Conservation (phyloP, 768 basidiomycete genomes). For the Suillus tomentosus region DNA sequence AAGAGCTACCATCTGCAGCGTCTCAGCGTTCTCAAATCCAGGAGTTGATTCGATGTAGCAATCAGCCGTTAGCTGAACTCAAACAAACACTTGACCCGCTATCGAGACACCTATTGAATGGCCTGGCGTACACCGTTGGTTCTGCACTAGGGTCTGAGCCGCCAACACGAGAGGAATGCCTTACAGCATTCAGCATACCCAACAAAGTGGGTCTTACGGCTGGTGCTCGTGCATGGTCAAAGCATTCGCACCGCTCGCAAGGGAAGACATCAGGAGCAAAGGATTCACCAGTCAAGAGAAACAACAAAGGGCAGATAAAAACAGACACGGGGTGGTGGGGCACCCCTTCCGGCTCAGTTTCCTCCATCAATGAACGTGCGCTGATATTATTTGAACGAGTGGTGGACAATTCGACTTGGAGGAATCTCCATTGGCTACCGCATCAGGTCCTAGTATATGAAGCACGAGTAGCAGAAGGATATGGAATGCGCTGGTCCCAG, state of each 20-base stretch:
- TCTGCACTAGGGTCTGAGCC: conserved; percentile 57
- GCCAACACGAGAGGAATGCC: conserved; percentile 50
- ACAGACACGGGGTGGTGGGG: conserved; percentile 58
- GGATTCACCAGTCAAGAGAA: conserved; percentile 8
- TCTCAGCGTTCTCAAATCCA: conserved; percentile 39
- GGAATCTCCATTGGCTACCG: conserved; percentile 67
- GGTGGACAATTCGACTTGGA: conserved; percentile 55
- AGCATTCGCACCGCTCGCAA: conserved; percentile 59
- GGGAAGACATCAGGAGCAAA: conserved; percentile 4
- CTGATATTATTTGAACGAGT: conserved; percentile 54
- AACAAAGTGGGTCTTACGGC: conserved; percentile 56
- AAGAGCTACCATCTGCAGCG: conserved; percentile 43
- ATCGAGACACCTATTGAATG: conserved; percentile 46
- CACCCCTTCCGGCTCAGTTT: conserved; percentile 52
- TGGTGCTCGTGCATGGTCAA: conserved; percentile 68
- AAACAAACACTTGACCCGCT: conserved; percentile 33
- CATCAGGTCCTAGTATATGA: conserved; percentile 66
- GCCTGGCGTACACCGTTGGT: conserved; percentile 60
- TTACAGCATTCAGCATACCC: conserved; percentile 48
- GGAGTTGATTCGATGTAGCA: conserved; percentile 15
- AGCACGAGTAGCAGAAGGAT: conserved; percentile 57
- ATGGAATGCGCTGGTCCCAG: conserved; percentile 70
- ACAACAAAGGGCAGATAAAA: conserved; percentile 21
- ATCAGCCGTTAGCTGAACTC: conserved; percentile 21
- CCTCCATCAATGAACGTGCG: conserved; percentile 53